Percentiles rank a stretch among this genome's conserved stretches.
Conservation (phyloP, 1,139 yeast genomes). For the Arxiozyma telluris region DNA sequence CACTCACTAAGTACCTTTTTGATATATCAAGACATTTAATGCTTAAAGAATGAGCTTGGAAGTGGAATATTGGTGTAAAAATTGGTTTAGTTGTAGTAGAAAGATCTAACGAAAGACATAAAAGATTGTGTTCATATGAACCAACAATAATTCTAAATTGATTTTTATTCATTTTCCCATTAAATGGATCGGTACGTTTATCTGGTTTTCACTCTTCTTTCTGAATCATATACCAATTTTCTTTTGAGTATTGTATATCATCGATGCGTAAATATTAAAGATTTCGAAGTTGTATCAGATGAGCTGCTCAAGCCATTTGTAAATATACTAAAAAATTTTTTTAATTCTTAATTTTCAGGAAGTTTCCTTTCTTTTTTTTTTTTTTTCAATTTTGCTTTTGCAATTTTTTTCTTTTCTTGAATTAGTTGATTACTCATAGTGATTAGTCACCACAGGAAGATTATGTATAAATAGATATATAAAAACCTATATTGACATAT, state of each 20-base stretch:
- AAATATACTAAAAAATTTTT: not conserved
- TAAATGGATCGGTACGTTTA: not conserved
- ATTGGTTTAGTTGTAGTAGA: constrained; percentile 39
- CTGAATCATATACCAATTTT: too few species aligned
- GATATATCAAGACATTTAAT: constrained; percentile 79
- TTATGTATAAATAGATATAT: not conserved
- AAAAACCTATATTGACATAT: not conserved
- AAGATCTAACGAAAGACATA: constrained; percentile 70
- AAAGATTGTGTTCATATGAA: constrained; percentile 86
- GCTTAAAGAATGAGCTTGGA: constrained; percentile 86
- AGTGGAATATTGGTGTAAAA: constrained; percentile 90
- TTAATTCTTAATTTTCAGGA: too few species aligned
- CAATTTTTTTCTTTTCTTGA: not conserved
- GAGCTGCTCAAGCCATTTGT: not conserved
- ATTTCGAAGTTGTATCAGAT: not conserved
- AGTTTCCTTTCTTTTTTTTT: not conserved
- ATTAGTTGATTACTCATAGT: not conserved
- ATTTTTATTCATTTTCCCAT: constrained; percentile 16
- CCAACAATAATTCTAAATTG: constrained; percentile 81
- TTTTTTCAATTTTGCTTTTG: not conserved
- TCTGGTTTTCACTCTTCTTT: too few species aligned
- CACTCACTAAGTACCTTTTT: constrained; percentile 80
- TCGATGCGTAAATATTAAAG: too few species aligned
- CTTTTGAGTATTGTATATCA: too few species aligned
- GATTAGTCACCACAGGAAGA: not conserved